Percentiles rank a stretch among this genome's conserved stretches.
These are phyloP conservation scores for Cercis canadensis DNA, from an alignment of 306 rosid genomes.

Conservation along the genomic window DNA sequence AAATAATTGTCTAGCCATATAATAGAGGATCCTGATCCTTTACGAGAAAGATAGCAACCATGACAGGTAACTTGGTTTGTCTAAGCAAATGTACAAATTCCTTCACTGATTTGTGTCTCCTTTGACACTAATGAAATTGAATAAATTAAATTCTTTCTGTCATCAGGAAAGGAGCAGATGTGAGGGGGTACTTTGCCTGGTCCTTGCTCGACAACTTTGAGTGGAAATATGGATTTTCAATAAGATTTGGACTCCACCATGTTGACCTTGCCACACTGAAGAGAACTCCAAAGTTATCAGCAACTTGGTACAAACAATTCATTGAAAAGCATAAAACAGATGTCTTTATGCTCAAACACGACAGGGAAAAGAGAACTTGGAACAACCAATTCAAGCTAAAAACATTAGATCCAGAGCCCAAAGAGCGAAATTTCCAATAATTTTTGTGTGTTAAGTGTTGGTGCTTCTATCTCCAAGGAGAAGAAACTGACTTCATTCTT, in stretches of 20 bases:
- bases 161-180: constrained; percentile 66
- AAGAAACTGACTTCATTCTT: no score
- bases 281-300: constrained; percentile 61
- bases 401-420: constrained; percentile 33
- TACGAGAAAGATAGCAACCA: no score
- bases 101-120: no score
- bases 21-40: no score
- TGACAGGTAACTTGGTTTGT: no score
- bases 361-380: constrained; percentile 6
- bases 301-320: constrained; percentile 63
- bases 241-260: constrained; percentile 56
- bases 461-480: neutral
- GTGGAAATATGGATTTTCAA: constrained; percentile 53
- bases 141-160: neutral
- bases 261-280: constrained; percentile 55
- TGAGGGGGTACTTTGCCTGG: constrained; percentile 73
- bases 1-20: no score
- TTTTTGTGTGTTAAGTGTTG: neutral
- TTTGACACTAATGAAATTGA: no score
- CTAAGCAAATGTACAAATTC: no score
- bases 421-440: neutral
- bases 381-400: constrained; percentile 16
- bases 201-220: constrained; percentile 74
- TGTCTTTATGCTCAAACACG: neutral
- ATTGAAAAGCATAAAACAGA: constrained; percentile 40